These are phyloP conservation scores for Chlamydomonas sphaeroides DNA, from an alignment of 139 green algal species.

Conservation along the genomic window DNA sequence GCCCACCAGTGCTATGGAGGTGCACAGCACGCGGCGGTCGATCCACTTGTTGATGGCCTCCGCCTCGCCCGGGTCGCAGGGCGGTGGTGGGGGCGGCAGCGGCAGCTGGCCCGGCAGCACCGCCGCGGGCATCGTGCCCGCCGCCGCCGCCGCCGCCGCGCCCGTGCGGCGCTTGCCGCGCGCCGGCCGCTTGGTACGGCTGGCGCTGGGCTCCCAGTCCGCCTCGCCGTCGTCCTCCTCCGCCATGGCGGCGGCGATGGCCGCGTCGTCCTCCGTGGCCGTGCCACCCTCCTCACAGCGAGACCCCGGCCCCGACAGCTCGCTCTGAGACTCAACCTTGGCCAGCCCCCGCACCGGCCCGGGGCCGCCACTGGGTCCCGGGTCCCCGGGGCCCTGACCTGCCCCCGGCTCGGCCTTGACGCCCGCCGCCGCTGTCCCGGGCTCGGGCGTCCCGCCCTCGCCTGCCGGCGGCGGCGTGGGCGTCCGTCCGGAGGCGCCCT, in stretches of 20 bases:
- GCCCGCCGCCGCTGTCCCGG: too few relatives aligned
- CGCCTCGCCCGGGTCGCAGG: constrained; percentile 15
- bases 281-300: too few relatives aligned
- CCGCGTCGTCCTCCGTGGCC: too few relatives aligned
- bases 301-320: too few relatives aligned
- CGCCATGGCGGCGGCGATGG: neutral
- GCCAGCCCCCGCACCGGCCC: neutral
- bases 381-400: neutral
- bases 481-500: too few relatives aligned
- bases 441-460: too few relatives aligned
- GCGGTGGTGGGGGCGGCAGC: neutral
- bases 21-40: constrained; percentile 70
- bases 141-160: neutral
- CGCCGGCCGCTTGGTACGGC: neutral
- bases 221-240: neutral
- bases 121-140: neutral
- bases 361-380: neutral
- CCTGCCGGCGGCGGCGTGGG: neutral
- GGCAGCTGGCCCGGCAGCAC: neutral
- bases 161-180: neutral
- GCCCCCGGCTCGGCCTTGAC: neutral
- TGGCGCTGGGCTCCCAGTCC: neutral
- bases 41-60: constrained; percentile 68
- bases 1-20: constrained; percentile 68
- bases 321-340: neutral